These are phyloP conservation scores for Allium cepa DNA, from an alignment of 106 monocot genomes.

Conservation along the genomic window DNA sequence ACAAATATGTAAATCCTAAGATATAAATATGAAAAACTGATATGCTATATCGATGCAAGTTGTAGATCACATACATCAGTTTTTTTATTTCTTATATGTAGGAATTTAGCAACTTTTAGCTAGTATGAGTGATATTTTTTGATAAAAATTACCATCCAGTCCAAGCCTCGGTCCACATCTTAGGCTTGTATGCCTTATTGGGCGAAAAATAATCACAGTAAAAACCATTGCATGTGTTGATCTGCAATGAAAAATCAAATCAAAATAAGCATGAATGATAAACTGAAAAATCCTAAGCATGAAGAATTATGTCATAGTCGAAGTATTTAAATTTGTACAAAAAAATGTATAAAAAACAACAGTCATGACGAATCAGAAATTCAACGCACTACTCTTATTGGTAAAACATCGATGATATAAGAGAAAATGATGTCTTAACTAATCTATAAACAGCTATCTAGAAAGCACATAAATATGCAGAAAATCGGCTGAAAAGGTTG, in stretches of 20 bases:
- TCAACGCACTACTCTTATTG: not conserved
- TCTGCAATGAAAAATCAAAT: conserved; percentile 28
- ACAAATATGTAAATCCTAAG: not conserved
- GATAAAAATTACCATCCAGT: conserved; percentile 61
- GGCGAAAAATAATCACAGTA: conserved; percentile 82
- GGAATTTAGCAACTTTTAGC: not conserved
- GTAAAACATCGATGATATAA: not conserved
- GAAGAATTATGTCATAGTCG: not conserved
- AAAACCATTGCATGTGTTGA: conserved; percentile 92
- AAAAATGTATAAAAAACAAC: not conserved
- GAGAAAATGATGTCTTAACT: not conserved
- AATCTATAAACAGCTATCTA: not conserved
- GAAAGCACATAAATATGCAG: too few relatives aligned
- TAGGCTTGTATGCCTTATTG: conserved; percentile 79
- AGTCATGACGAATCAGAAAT: not conserved
- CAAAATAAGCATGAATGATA: conserved; percentile 46
- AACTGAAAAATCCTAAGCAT: not conserved
- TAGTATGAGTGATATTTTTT: not conserved
- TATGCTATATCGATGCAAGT: not conserved
- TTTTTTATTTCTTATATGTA: not conserved
- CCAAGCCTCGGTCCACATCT: conserved; percentile 96
- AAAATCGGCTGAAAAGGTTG: too few relatives aligned
- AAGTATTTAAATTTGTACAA: not conserved
- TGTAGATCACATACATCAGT: not conserved
- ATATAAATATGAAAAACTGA: not conserved